phyloP scores from a whole-genome alignment of 768 basidiomycete genomes.

The Fomitopsis pulvina region DNA sequence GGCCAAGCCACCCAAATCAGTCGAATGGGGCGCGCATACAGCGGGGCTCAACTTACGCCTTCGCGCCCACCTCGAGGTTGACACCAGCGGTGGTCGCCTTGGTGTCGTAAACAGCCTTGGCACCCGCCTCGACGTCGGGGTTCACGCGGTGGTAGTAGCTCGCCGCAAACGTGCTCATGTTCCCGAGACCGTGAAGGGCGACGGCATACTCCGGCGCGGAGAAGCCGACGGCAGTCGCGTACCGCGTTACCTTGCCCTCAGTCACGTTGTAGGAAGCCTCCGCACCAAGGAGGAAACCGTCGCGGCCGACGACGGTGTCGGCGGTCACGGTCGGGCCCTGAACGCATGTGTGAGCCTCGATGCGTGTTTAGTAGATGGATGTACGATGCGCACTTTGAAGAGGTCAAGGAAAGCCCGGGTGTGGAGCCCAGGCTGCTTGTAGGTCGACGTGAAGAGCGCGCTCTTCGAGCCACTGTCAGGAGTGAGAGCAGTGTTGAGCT shows the following conservation, averaged over 20 bases:
- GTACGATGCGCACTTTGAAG: constrained; percentile 68
- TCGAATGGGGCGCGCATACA: neutral
- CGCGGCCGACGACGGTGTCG: constrained; percentile 91
- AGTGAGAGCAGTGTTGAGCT: constrained; percentile 73
- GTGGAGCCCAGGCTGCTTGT: constrained; percentile 97
- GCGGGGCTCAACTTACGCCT: constrained; percentile 56
- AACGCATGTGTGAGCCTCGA: neutral
- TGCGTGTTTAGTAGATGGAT: neutral
- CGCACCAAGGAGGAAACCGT: constrained; percentile 94
- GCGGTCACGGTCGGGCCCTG: constrained; percentile 97
- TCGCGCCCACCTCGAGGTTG: constrained; percentile 90
- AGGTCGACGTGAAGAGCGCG: constrained; percentile 75
- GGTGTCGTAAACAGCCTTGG: constrained; percentile 94
- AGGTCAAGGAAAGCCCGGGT: constrained; percentile 85
- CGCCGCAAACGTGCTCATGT: constrained; percentile 88
- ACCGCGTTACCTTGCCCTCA: constrained; percentile 86
- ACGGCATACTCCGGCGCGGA: constrained; percentile 95
- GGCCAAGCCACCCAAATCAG: constrained; percentile 2
- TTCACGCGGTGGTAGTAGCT: constrained; percentile 98
- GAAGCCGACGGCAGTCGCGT: constrained; percentile 89
- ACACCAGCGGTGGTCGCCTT: constrained; percentile 85
- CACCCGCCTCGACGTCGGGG: constrained; percentile 88
- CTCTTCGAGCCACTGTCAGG: constrained; percentile 86
- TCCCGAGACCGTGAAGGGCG: constrained; percentile 91
- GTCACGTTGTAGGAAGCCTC: constrained; percentile 97